Evolutionary conservation across 164 flowering plant species (phyloP), one percentile per base, ranked within the genome.

Genomic region (Protea cynaroides): DNA sequence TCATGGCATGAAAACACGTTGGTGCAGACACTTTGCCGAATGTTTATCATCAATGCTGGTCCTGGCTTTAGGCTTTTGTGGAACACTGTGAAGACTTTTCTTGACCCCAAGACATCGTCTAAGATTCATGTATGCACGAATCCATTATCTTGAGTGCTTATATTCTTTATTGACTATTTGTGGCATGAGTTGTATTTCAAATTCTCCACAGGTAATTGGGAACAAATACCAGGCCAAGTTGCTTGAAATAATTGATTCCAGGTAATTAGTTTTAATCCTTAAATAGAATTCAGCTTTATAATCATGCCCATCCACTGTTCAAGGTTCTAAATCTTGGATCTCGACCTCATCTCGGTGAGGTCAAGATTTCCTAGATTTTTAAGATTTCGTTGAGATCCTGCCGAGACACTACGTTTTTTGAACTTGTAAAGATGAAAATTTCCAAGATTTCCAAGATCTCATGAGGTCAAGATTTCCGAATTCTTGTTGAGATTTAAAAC

Each of bases 11-110:
- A 37, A 56, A 36, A 40, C 8, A 36, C 8, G 15, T 47, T 67
- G 40, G 6, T 74, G 72, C 86, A 92, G 97, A 89, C 97, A 22
- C 88, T 92, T 24, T 73, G 70, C 71, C 90, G 79, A 72, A 89
- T 92, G 98, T 88, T 82, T 73, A 92, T 92, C 71, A 84, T 92
- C 81, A 92, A 92, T 85, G 98, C 98, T 72, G 98, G 98, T 57
- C 84, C 95, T 74, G 96, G 98, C 47, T 92, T 92, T 79, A 80
- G 89, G 78, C 79, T 92, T 55, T 71, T 92, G 9, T 92, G 96
- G 98, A 85, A 73, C 79, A 88, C 96, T 9, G 87, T 92, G 19
- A 92, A 86, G 78, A 64, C 81, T 62, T 88, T 92, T 62, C 78
- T 92, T 29, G 98, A 92, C 75, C 96, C 96, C 25, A 89, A 76